A percentile compares a stretch with the other conserved stretches of the same genome.
Conservation (phyloP, 176 grass and related monocot species). For the Bothriochloa decipiens region DNA sequence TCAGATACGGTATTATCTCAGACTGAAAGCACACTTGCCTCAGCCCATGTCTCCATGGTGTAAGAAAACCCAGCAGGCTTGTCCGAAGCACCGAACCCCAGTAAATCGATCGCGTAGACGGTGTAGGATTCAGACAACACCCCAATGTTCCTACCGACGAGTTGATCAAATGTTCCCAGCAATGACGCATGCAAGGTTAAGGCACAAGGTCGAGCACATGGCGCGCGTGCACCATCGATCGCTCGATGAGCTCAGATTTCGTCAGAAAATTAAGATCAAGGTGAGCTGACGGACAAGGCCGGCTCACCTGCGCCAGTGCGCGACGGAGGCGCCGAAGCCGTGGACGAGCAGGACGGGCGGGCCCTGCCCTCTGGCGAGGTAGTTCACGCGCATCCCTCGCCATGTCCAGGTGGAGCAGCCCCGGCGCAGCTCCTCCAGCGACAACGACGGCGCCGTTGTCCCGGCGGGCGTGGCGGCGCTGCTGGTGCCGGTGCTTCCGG, state of each 20-base stretch:
- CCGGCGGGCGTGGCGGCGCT: background rate
- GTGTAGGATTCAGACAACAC: constrained; percentile 77
- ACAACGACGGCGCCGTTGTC: background rate
- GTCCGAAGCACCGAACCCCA: constrained; percentile 92
- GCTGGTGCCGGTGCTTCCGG: constrained; percentile 23
- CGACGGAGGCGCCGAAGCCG: constrained; percentile 88
- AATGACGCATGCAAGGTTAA: background rate
- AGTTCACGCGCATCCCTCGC: constrained; percentile 83
- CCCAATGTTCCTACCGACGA: constrained; percentile 54
- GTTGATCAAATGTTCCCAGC: background rate
- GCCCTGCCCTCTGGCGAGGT: constrained; percentile 72
- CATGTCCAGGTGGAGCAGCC: constrained; percentile 70
- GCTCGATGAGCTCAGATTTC: too few relatives aligned
- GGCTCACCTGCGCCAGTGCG: constrained; percentile 89
- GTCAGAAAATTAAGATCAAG: background rate
- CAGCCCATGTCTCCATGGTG: constrained; percentile 93
- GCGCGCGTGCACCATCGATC: background rate
- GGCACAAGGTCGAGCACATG: constrained; percentile 34
- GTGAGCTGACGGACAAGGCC: background rate
- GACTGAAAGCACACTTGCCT: constrained; percentile 44
- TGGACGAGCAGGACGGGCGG: constrained; percentile 85
- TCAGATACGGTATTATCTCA: background rate
- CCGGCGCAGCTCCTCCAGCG: constrained; percentile 63
- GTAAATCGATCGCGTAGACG: constrained; percentile 83
- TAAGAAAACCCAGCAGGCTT: constrained; percentile 81